A percentile compares a stretch with the other conserved stretches of the same genome.
These are phyloP conservation scores for Usnea hakonensis DNA, from an alignment of 495 filamentous ascomycete genomes.

Conservation along the genomic window DNA sequence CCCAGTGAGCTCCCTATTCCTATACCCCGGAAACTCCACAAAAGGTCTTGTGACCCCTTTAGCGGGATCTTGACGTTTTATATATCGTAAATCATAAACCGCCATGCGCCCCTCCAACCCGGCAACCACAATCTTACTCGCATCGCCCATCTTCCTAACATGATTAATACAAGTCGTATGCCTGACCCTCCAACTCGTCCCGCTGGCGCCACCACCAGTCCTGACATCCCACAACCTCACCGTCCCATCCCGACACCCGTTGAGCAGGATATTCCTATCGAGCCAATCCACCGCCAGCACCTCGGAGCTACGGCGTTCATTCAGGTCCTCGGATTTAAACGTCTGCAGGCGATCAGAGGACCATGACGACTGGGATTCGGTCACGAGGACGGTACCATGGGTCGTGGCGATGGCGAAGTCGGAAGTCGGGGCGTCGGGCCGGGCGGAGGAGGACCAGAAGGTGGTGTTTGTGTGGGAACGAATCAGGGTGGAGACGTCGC, in stretches of 20 bases:
- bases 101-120: constrained; percentile 10
- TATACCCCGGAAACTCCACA: constrained; percentile 8
- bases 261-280: constrained; percentile 4
- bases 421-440: neutral
- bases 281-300: constrained; percentile 18
- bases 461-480: neutral
- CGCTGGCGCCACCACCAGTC: neutral
- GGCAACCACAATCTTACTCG: constrained; percentile 13
- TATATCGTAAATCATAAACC: constrained; percentile 13
- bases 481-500: neutral
- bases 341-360: neutral
- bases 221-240: constrained; percentile 18
- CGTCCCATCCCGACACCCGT: constrained; percentile 8
- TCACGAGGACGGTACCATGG: neutral
- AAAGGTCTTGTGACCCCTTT: neutral
- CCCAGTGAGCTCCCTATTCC: neutral
- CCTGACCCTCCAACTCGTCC: constrained; percentile 9
- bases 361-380: constrained; percentile 8
- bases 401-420: constrained; percentile 14
- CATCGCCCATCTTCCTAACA: constrained; percentile 9
- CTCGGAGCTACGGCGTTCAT: neutral
- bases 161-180: constrained; percentile 14
- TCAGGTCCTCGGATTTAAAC: neutral
- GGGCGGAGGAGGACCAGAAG: constrained; percentile 14
- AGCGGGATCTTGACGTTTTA: neutral